These are phyloP conservation scores for Claviceps arundinis DNA, from an alignment of 2,329 filamentous ascomycete genomes.

Conservation along the genomic window DNA sequence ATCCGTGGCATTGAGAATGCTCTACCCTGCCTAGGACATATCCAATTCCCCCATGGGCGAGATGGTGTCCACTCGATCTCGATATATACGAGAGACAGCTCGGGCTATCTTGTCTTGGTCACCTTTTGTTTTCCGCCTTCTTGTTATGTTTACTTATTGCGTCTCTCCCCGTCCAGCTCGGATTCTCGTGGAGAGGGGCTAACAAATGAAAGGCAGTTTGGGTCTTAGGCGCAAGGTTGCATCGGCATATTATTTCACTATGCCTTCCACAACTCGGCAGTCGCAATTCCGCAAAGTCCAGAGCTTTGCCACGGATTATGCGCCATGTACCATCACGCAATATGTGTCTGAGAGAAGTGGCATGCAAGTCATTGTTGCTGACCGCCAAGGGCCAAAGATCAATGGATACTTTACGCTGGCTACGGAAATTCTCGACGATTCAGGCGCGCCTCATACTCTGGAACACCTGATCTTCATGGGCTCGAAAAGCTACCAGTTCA, in stretches of 20 bases:
- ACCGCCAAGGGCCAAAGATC: constrained; percentile 88
- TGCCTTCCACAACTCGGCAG: constrained; percentile 2
- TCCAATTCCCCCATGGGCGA: not conserved
- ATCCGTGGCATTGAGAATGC: not conserved
- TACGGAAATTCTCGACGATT: constrained; percentile 96
- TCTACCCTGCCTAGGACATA: not conserved
- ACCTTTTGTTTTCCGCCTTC: not conserved
- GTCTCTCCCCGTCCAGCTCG: not conserved
- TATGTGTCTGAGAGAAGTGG: constrained; percentile 93
- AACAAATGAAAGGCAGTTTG: not conserved
- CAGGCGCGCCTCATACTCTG: constrained; percentile 78
- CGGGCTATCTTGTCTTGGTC: not conserved
- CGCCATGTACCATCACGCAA: constrained; percentile 75
- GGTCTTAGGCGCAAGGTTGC: not conserved
- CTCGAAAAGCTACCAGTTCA: constrained; percentile 86
- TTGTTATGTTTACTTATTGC: not conserved
- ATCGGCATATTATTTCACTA: not conserved
- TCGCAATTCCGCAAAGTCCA: constrained; percentile 69
- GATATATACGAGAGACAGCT: not conserved
- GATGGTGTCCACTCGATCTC: no score
- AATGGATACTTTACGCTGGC: constrained; percentile 90
- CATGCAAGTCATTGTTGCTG: constrained; percentile 85
- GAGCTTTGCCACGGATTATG: constrained; percentile 80
- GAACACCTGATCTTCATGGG: constrained; percentile 81
- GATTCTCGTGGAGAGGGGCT: not conserved